phyloP scores from a whole-genome alignment of 179 eudicot species.

The Amaranthus tricolor region DNA sequence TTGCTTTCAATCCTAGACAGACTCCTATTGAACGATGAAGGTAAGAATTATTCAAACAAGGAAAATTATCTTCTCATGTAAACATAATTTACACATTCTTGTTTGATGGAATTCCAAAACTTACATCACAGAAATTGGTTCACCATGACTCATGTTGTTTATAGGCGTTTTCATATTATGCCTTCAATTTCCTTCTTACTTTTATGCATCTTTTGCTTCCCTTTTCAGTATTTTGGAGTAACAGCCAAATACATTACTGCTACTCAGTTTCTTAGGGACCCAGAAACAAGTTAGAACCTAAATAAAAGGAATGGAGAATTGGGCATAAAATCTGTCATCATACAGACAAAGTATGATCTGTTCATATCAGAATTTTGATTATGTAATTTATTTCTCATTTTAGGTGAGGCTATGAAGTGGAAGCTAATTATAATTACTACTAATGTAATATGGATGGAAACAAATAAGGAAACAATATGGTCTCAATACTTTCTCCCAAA shows the following conservation, averaged over 20 bases:
- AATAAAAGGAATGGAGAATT: neutral
- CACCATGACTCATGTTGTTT: too few species aligned
- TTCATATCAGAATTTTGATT: neutral
- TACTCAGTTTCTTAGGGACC: neutral
- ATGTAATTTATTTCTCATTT: neutral
- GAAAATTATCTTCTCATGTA: neutral
- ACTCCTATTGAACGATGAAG: too few species aligned
- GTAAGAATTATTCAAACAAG: too few species aligned
- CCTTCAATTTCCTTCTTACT: neutral
- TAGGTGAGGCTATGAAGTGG: conserved; percentile 1
- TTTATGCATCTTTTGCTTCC: neutral
- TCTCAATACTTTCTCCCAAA: too few species aligned
- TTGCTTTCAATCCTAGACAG: too few species aligned
- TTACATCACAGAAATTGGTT: too few species aligned
- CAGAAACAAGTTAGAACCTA: neutral
- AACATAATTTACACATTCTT: too few species aligned
- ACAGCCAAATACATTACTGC: neutral
- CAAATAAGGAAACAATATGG: too few species aligned
- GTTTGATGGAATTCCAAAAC: too few species aligned
- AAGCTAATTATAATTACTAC: neutral
- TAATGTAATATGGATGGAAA: too few species aligned
- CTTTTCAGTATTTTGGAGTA: neutral
- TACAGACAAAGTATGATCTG: neutral
- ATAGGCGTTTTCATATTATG: neutral
- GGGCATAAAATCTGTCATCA: neutral